Evolutionary conservation across 2,329 filamentous ascomycete species (phyloP), one percentile per base, ranked within the genome.

Genomic region (Alternaria sp.): DNA sequence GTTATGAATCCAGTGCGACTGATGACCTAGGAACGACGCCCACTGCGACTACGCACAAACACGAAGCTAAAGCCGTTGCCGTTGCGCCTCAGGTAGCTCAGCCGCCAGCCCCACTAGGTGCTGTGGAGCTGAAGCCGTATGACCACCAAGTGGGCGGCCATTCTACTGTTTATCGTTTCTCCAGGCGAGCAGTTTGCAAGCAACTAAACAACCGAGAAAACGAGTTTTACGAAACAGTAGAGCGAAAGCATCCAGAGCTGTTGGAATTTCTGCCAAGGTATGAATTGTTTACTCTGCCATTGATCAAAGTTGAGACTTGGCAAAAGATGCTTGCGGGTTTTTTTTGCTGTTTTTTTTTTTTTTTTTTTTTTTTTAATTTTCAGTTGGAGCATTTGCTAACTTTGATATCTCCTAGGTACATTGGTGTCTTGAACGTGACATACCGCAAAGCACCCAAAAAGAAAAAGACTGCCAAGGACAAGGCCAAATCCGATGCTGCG

Each of bases 161-260:
- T 77, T 97, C 93, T 6, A 97, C 94, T 0, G 86, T 99, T 34
- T 99, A 96, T 85, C 90, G 94, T 40, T 98, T 99, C 75, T 98
- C 95, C 17, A 89, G 92, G 66, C 87, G 93, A 70, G 95, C 95
- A 55, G 93, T 99, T 10, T 99, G 95, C 83, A 99, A 99, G 79
- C 93, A 97, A 79, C 85, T 99, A 72, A 99, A 97, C 78, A 99
- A 97, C 76, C 87, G 94, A 72, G 95, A 99, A 76, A 99, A 99
- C 78, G 92, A 97, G 79, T 99, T 99, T 75, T 99, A 99, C 78
- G 95, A 99, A 79, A 95, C 90, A 54, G 92, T 98, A 70, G 95
- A 99, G 81, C 88, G 87, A 71, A 88, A 92, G 67, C 94, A 99
- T 78, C 91, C 93, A 64, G 90, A 97, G 73, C 84, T 99, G 71